These are phyloP conservation scores for Davidsoniella australis DNA, from an alignment of 2,329 filamentous ascomycete species.

Conservation along the genomic window DNA sequence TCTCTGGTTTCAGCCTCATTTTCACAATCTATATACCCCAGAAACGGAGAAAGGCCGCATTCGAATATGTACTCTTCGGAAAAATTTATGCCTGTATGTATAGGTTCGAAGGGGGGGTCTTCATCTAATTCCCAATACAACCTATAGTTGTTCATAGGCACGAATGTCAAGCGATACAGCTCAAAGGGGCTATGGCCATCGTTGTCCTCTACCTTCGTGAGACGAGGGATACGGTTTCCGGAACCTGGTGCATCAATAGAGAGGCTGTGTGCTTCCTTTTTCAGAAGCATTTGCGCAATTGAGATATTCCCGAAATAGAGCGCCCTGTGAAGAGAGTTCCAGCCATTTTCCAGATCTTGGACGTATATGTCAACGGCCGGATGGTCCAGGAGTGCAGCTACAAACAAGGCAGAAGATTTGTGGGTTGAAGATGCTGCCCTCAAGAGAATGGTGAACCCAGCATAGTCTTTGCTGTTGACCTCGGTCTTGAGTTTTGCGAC, in stretches of 20 bases:
- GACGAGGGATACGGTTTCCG: slow-evolving; percentile 46
- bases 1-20: too few relatives aligned
- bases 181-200: slow-evolving; percentile 93
- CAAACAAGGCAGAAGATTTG: slow-evolving; percentile 54
- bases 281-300: slow-evolving; percentile 66
- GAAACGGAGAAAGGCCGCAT: slow-evolving; percentile 34
- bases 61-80: slow-evolving; percentile 33
- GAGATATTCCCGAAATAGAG: slow-evolving; percentile 80
- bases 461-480: slow-evolving; percentile 68
- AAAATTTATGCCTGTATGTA: too few relatives aligned
- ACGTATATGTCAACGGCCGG: slow-evolving; percentile 70
- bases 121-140: too few relatives aligned
- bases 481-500: slow-evolving; percentile 39
- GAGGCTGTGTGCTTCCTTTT: slow-evolving; percentile 44
- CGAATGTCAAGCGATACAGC: slow-evolving; percentile 59
- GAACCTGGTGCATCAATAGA: slow-evolving; percentile 25
- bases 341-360: slow-evolving; percentile 82
- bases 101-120: too few relatives aligned
- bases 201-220: slow-evolving; percentile 90
- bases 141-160: too few relatives aligned
- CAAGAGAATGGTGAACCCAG: slow-evolving; percentile 69
- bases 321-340: slow-evolving; percentile 85
- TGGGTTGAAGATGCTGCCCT: slow-evolving; percentile 64
- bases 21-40: too few relatives aligned
- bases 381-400: slow-evolving; percentile 62